phyloP scores from a whole-genome alignment of 352 stramenopile genomes.

The Salisapilia sapeloensis region DNA sequence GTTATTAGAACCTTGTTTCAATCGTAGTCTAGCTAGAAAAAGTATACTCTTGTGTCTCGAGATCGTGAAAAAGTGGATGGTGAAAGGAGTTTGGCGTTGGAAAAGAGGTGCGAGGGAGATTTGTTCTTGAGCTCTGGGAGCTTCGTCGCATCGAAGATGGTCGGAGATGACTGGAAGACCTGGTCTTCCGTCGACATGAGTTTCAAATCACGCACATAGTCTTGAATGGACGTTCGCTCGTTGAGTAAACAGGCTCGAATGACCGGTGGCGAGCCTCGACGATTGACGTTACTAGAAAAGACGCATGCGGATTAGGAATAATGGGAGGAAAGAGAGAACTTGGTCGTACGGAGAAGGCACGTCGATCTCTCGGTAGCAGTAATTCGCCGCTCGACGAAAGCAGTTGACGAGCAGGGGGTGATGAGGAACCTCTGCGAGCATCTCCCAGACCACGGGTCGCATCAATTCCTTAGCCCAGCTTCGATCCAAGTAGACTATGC shows the following conservation, averaged over 20 bases:
- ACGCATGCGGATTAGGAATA: not conserved
- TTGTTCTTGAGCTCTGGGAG: slow-evolving; percentile 42
- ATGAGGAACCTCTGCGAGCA: slow-evolving; percentile 55
- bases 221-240: slow-evolving; percentile 70
- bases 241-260: slow-evolving; percentile 71
- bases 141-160: slow-evolving; percentile 19
- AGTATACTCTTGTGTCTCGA: slow-evolving; percentile 40
- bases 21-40: too few relatives aligned
- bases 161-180: slow-evolving; percentile 34
- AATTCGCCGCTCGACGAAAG: slow-evolving; percentile 69
- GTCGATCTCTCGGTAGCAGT: slow-evolving; percentile 78
- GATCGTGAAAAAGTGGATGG: slow-evolving; percentile 38
- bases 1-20: too few relatives aligned
- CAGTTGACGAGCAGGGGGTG: slow-evolving; percentile 63
- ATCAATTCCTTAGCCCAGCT: slow-evolving; percentile 70
- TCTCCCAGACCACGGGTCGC: slow-evolving; percentile 69
- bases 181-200: slow-evolving; percentile 53
- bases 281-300: slow-evolving; percentile 63
- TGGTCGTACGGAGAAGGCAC: slow-evolving; percentile 58
- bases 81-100: slow-evolving; percentile 38
- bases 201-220: slow-evolving; percentile 75
- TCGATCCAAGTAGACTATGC: slow-evolving; percentile 46
- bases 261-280: slow-evolving; percentile 59
- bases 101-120: slow-evolving; percentile 21
- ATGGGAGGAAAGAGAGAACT: slow-evolving; percentile 1